Base-by-base conservation (phyloP, 129 eudicot species). In the Chrysanthemum makinoi region DNA sequence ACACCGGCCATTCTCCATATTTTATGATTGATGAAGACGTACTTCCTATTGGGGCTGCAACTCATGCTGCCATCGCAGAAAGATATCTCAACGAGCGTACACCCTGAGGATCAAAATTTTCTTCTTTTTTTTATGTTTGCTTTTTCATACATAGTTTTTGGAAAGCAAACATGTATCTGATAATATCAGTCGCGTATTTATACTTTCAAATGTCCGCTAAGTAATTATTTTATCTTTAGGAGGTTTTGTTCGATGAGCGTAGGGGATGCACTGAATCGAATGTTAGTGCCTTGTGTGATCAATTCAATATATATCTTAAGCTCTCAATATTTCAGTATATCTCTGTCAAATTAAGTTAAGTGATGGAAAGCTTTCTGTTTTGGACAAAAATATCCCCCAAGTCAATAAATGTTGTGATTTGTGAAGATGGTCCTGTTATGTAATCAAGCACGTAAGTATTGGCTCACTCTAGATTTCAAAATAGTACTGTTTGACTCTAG, bases 11-110 rank as follows among this genome's bases (percentile, higher is more conserved):
- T 65, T 94, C 99, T 15, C 99, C 99, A 1, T 80, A 87, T 79
- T 94, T 94, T 86, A 83, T 81, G 90, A 90, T 94, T 10, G 99
- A 94, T 44, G 97, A 94, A 72, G 86, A 89, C 57, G 99, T 79
- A 19, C 91, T 94, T 6, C 89, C 96, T 2, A 58, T 87, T 6
- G 99, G 99, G 33, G 99, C 99, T 17, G 99, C 99, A 52, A 72
- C 83, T 74, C 97, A 94, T 54, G 99, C 99, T 61, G 80, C 91
- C 50, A 86, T 90, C 49, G 96, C 90, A 0, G 99, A 94, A 51
- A 86, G 93, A 72, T 94, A 94, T 53, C 88, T 94, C 22, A 73
- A 80, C 46, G 93, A 87, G 70, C 78, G 60, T 28, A 28, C 22
- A 51, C 26, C 19, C 44, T 59, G 74, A 68, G 44, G 24, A 44